Conservation (phyloP, 306 rosid species). For the Gastrolobium bilobum region DNA sequence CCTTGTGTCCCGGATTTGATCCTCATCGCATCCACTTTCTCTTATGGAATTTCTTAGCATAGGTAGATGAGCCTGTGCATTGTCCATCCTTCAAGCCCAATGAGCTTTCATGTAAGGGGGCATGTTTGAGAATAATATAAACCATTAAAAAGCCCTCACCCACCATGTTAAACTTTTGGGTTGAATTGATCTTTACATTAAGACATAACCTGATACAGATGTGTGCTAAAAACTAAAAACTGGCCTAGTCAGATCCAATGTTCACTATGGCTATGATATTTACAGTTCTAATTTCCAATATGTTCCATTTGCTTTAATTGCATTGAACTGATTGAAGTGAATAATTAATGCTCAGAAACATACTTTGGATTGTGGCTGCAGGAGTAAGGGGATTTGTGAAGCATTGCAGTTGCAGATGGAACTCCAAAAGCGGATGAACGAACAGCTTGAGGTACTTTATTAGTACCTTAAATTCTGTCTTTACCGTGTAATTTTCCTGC, state of each 20-base stretch:
- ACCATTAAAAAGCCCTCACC: too few species aligned
- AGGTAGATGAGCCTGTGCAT: too few species aligned
- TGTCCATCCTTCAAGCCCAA: too few species aligned
- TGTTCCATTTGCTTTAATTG: not conserved
- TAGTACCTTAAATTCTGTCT: conserved; percentile 23
- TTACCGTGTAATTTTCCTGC: not conserved
- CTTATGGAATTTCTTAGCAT: too few species aligned
- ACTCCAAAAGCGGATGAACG: conserved; percentile 97
- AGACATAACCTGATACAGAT: not conserved
- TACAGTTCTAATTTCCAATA: conserved; percentile 6
- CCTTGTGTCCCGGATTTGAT: too few species aligned
- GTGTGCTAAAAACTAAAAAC: not conserved
- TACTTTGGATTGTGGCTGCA: conserved; percentile 46
- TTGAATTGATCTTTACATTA: too few species aligned
- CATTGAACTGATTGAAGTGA: conserved; percentile 28
- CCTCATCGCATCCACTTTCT: too few species aligned
- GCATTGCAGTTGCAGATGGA: conserved; percentile 95
- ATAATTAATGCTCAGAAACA: conserved; percentile 25
- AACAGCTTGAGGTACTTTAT: conserved; percentile 88
- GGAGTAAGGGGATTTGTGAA: conserved; percentile 90
- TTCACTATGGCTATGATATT: conserved; percentile 14
- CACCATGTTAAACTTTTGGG: too few species aligned
- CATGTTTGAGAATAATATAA: too few species aligned
- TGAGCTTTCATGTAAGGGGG: too few species aligned
- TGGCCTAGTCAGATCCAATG: not conserved